Evolutionary conservation across 139 green algal species (phyloP).

Genomic region (Medakamo hakoo): DNA sequence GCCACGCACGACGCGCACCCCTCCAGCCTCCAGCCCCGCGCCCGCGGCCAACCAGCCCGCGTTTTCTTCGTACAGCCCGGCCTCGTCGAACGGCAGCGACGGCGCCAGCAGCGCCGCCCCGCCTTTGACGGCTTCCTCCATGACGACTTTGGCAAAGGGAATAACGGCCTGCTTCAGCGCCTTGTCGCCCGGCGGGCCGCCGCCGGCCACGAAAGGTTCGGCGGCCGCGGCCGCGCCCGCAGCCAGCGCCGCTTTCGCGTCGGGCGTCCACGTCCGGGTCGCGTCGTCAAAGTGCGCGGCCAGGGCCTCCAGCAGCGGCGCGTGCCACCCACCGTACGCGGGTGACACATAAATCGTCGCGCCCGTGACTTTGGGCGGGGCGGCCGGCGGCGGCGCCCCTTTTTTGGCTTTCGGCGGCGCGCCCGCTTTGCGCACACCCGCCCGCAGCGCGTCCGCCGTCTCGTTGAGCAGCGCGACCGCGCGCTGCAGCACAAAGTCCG

Average conservation of each 20-base stretch:
- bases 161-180: slow-evolving; percentile 40
- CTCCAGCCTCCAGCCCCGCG: background rate
- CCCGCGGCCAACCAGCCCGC: slow-evolving; percentile 34
- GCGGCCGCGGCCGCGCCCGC: background rate
- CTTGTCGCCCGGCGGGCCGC: slow-evolving; percentile 13
- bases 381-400: slow-evolving; percentile 9
- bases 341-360: slow-evolving; percentile 51
- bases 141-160: slow-evolving; percentile 86
- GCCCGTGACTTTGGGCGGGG: slow-evolving; percentile 20
- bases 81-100: slow-evolving; percentile 66
- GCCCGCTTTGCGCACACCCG: slow-evolving; percentile 63
- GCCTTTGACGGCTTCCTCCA: slow-evolving; percentile 43
- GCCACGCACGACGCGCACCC: background rate
- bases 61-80: slow-evolving; percentile 50
- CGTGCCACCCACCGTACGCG: slow-evolving; percentile 71
- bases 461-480: slow-evolving; percentile 27
- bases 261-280: slow-evolving; percentile 22
- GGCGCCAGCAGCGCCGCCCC: slow-evolving; percentile 29
- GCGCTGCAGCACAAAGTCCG: slow-evolving; percentile 58
- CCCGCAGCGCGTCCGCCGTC: slow-evolving; percentile 47
- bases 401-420: slow-evolving; percentile 66
- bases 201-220: slow-evolving; percentile 6
- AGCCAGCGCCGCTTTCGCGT: slow-evolving; percentile 16
- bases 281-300: slow-evolving; percentile 17
- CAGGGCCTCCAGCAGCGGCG: slow-evolving; percentile 21